phyloP scores from a whole-genome alignment of 352 stramenopile species.

The Phytophthora sp. region DNA sequence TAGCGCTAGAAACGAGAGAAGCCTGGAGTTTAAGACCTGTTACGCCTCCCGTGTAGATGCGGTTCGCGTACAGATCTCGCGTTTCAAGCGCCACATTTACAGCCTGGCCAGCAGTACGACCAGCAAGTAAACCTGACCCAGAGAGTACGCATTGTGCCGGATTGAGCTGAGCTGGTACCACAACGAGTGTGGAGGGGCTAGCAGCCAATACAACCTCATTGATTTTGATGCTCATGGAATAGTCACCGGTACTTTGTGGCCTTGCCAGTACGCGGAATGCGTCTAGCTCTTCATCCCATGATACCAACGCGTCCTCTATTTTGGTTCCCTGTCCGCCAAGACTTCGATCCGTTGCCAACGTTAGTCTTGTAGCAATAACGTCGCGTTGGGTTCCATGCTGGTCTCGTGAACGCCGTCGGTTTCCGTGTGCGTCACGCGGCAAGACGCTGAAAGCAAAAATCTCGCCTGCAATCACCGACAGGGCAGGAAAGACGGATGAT shows the following conservation, averaged over 20 bases:
- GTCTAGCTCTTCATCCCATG: slow-evolving; percentile 29
- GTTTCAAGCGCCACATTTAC: slow-evolving; percentile 52
- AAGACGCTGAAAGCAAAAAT: slow-evolving; percentile 49
- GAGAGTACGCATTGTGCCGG: slow-evolving; percentile 50
- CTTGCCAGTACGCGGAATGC: slow-evolving; percentile 36
- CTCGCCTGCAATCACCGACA: slow-evolving; percentile 36
- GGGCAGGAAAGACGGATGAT: slow-evolving; percentile 13
- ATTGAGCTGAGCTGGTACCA: slow-evolving; percentile 51
- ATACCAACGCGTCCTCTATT: slow-evolving; percentile 40
- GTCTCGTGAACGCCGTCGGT: slow-evolving; percentile 33
- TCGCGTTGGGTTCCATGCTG: slow-evolving; percentile 31
- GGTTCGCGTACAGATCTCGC: slow-evolving; percentile 63
- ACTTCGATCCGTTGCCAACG: slow-evolving; percentile 50
- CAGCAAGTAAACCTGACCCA: slow-evolving; percentile 49
- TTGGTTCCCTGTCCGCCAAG: slow-evolving; percentile 54
- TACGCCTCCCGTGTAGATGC: slow-evolving; percentile 49
- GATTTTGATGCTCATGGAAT: slow-evolving; percentile 55
- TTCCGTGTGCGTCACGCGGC: slow-evolving; percentile 54
- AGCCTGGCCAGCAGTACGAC: slow-evolving; percentile 51
- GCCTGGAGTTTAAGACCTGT: slow-evolving; percentile 46
- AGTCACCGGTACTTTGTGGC: slow-evolving; percentile 57
- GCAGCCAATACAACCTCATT: slow-evolving; percentile 45
- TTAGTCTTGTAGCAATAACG: slow-evolving; percentile 44
- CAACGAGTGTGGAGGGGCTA: slow-evolving; percentile 50
- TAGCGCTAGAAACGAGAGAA: slow-evolving; percentile 34